These are phyloP conservation scores for Nitzschia sp. DNA, from an alignment of 108 stramenopile species.

Conservation along the genomic window DNA sequence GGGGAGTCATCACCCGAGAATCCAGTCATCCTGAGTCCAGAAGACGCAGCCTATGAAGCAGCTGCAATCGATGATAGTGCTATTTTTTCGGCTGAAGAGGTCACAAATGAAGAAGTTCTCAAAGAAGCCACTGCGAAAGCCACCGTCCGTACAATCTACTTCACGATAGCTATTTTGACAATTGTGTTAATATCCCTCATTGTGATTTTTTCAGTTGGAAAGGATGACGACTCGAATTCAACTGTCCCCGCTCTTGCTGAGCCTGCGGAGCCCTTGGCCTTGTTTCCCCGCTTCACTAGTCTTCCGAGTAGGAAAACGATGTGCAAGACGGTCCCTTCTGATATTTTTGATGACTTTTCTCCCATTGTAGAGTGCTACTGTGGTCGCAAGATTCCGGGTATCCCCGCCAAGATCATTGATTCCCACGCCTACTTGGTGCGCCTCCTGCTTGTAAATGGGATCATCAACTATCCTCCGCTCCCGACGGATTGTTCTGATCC, in stretches of 20 bases:
- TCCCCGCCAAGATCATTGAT: background rate
- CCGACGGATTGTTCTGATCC: background rate
- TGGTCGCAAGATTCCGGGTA: background rate
- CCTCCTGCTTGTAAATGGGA: background rate
- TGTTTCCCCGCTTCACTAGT: background rate
- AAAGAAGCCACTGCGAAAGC: background rate
- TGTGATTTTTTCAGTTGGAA: background rate
- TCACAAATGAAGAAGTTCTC: background rate
- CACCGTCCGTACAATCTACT: background rate
- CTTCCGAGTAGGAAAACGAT: background rate
- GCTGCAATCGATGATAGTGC: background rate
- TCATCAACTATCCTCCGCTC: background rate
- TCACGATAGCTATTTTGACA: background rate
- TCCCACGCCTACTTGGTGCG: background rate
- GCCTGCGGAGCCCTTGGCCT: background rate
- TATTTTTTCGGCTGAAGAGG: background rate
- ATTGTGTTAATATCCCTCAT: background rate
- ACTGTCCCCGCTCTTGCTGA: no score
- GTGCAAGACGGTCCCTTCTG: background rate
- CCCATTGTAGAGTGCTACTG: background rate
- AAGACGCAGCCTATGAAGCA: background rate
- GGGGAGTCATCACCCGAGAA: background rate
- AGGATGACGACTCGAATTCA: background rate
- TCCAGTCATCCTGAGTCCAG: background rate
- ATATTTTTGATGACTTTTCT: background rate